Evolutionary conservation across 2,329 filamentous ascomycete species (phyloP).

Genomic region (Conoideocrella luteorostrata): DNA sequence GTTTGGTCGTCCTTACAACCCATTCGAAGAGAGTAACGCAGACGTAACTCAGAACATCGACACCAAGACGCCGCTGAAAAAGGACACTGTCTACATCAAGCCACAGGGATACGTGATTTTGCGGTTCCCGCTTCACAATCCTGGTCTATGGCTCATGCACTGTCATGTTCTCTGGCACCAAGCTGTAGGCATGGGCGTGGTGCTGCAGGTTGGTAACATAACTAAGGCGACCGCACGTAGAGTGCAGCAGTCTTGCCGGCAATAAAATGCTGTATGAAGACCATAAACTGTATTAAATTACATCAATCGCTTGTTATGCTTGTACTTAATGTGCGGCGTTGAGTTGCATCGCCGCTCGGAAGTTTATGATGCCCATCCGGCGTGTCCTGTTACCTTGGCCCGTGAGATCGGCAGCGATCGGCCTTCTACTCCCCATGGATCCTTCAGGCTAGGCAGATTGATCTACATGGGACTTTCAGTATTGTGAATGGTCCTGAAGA

Average conservation of each 20-base stretch:
- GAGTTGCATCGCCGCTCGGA: too few species aligned
- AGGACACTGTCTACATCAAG: slow-evolving; percentile 26
- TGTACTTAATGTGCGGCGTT: too few species aligned
- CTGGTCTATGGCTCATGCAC: slow-evolving; percentile 31
- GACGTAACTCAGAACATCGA: neutral
- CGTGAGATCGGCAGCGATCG: too few species aligned
- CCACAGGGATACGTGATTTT: slow-evolving; percentile 28
- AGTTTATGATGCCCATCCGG: too few species aligned
- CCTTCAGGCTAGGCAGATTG: too few species aligned
- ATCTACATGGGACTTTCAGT: too few species aligned
- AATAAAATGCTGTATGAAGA: too few species aligned
- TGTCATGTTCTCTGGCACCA: slow-evolving; percentile 31
- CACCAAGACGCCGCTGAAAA: slow-evolving; percentile 21
- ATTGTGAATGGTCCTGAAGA: too few species aligned
- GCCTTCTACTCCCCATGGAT: too few species aligned
- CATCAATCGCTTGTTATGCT: too few species aligned
- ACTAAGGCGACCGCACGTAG: neutral
- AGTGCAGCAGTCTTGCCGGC: neutral
- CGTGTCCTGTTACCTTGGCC: too few species aligned
- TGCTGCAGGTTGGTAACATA: slow-evolving; percentile 10
- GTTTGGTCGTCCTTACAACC: slow-evolving; percentile 10
- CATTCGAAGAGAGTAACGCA: slow-evolving; percentile 6
- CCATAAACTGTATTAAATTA: too few species aligned
- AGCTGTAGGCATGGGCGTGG: slow-evolving; percentile 26
- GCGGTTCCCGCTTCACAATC: slow-evolving; percentile 27